A percentile compares a stretch with the other conserved stretches of the same genome.
Evolutionary conservation across 2,329 filamentous ascomycete genomes (phyloP).

Genomic region (Pseudovirgaria hyperparasitica): DNA sequence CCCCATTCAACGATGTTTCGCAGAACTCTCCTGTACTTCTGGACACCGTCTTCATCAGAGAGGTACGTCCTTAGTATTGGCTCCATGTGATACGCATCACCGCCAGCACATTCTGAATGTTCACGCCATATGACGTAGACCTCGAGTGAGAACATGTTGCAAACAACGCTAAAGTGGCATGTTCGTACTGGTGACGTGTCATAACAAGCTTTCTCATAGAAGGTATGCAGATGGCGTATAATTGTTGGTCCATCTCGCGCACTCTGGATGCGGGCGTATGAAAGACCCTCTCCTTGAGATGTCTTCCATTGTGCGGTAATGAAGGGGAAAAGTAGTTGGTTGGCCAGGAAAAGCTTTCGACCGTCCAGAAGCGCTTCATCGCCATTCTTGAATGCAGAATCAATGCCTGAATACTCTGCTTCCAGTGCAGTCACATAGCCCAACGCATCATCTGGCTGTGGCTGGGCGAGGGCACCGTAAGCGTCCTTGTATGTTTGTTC

Average conservation of each 20-base stretch:
- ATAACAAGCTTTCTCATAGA: not conserved
- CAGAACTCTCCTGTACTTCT: too few species aligned
- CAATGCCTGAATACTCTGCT: too few species aligned
- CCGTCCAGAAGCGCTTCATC: too few species aligned
- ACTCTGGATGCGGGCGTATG: not conserved
- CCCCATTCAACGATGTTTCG: too few species aligned
- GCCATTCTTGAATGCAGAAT: too few species aligned
- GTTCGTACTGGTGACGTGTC: not conserved
- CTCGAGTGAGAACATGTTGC: not conserved
- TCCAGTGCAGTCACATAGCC: too few species aligned
- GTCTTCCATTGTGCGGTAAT: slow-evolving; percentile 2
- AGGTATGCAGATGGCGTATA: slow-evolving; percentile 1
- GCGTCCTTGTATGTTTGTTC: too few species aligned
- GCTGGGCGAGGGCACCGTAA: too few species aligned
- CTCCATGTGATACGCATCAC: slow-evolving; percentile 1
- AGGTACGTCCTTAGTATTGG: too few species aligned
- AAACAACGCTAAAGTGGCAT: slow-evolving; percentile 1
- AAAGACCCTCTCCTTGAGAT: not conserved
- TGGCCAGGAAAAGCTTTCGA: too few species aligned
- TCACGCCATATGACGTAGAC: slow-evolving; percentile 1
- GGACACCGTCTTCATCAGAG: too few species aligned
- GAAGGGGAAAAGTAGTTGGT: slow-evolving; percentile 2
- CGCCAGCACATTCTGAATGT: slow-evolving; percentile 1
- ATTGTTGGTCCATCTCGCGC: slow-evolving; percentile 1
- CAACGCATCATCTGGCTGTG: too few species aligned